Evolutionary conservation across 169 alveolate species (phyloP), one percentile per base, ranked within the genome.

Genomic region (Eimeria necatrix): DNA sequence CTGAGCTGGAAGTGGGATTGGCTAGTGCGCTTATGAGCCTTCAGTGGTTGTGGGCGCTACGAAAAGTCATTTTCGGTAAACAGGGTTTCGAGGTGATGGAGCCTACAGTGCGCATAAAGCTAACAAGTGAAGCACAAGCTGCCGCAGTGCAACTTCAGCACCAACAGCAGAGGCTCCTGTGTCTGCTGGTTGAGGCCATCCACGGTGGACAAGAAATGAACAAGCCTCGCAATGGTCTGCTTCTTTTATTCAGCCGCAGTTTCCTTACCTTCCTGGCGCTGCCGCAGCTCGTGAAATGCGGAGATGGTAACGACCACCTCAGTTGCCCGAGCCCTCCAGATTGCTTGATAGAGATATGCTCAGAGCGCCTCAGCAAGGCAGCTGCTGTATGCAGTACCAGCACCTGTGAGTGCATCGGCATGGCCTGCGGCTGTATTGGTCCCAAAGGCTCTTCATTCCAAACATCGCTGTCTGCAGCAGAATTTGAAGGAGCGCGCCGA

Each of bases 41-140:
- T 46, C 24, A 56, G 78, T 83, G 91, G 91, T 14, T 83, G 76
- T 83, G 91, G 91, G 91, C 24, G 78, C 91, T 83, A 48, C 59
- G 48, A 59, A 83, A 83, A 32, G 64, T 53, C n/a, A 12, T 83
- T 6, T 6, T 32, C 9, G 14, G 2, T 51, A 48, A 49, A 52
- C n/a, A 51, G n/a, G 24, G 10, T 53, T 0, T 32, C 2, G 73
- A 24, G 52, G 8, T 56, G 4, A 74, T 3, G 26, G n/a, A n/a
- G 14, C 78, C 91, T 83, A 22, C 78, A 59, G 41, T 9, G 20
- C n/a, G 73, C 8, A 7, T 83, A 32, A 0, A 56, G 32, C 60
- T 83, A 32, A 32, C 78, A 4, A 24, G 22, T 9, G 59, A 49
- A 24, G 91, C 91, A n/a, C 10, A 32, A 8, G 49, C 76, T 10